Conservation (phyloP, 1,284 basidiomycete species). For the Sporisorium exsertum region DNA sequence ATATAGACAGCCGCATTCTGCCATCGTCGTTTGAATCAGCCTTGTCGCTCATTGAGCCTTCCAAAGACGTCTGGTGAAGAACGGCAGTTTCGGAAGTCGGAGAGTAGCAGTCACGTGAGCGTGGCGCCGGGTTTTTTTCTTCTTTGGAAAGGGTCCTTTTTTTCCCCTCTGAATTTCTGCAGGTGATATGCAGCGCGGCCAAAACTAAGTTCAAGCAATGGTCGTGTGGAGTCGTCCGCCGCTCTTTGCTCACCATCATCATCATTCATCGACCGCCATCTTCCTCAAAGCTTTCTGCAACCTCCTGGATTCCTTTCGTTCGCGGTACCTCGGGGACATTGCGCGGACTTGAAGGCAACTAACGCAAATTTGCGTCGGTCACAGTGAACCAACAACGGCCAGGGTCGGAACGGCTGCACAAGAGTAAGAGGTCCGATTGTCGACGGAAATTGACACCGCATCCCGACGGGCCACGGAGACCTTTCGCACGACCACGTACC, state of each 20-base stretch:
- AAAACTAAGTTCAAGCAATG: neutral
- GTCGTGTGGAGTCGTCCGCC: too few relatives aligned
- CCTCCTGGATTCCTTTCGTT: too few relatives aligned
- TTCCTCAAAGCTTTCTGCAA: too few relatives aligned
- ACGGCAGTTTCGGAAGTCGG: constrained; percentile 18
- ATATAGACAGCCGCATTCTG: neutral
- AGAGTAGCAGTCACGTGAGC: constrained; percentile 11
- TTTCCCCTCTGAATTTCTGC: neutral
- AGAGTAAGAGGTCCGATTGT: neutral
- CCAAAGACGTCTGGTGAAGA: neutral
- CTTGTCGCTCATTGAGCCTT: neutral
- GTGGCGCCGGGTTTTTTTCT: neutral
- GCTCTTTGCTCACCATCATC: too few relatives aligned
- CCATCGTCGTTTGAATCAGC: neutral
- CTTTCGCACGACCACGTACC: too few relatives aligned
- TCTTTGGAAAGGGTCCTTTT: constrained; percentile 6
- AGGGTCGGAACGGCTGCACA: too few relatives aligned
- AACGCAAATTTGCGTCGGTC: too few relatives aligned
- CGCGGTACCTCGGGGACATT: too few relatives aligned
- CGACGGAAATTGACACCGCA: neutral
- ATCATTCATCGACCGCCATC: too few relatives aligned
- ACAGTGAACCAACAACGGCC: too few relatives aligned
- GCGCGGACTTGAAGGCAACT: too few relatives aligned
- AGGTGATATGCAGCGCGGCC: neutral
- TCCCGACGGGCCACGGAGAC: neutral